phyloP scores from a whole-genome alignment of 2,329 filamentous ascomycete species.

The Penicillium sp. region DNA sequence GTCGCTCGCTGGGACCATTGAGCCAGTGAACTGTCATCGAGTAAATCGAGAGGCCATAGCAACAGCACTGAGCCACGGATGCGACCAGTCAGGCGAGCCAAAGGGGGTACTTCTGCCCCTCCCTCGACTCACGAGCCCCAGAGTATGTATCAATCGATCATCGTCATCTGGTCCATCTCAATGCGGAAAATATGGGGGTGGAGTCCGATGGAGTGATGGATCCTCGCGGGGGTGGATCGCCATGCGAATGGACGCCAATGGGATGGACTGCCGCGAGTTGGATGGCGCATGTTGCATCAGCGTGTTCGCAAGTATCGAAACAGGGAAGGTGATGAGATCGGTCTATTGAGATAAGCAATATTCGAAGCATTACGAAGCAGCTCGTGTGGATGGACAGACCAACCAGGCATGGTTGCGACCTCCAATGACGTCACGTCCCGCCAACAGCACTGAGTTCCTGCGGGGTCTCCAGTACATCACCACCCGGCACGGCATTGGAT shows the following conservation, averaged over 20 bases:
- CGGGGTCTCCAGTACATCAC: background rate
- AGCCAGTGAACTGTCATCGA: background rate
- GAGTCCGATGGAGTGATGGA: constrained; percentile 3
- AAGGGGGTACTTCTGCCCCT: background rate
- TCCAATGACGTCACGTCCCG: constrained; percentile 14
- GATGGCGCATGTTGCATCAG: background rate
- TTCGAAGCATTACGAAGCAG: constrained; percentile 10
- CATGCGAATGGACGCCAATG: constrained; percentile 14
- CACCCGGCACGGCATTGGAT: background rate
- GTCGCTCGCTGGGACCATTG: background rate
- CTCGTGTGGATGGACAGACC: background rate
- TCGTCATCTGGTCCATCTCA: constrained; percentile 4
- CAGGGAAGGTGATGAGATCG: background rate
- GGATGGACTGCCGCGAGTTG: background rate
- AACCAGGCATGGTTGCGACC: constrained; percentile 4
- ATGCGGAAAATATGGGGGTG: constrained; percentile 13
- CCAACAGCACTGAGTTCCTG: background rate
- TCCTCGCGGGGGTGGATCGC: constrained; percentile 9
- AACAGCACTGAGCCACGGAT: background rate
- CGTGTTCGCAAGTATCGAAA: background rate
- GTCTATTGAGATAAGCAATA: constrained; percentile 3
- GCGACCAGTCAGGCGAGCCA: background rate
- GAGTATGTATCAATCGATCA: background rate
- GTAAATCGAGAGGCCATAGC: background rate
- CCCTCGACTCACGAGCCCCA: background rate